phyloP scores from a whole-genome alignment of 176 grass and related monocot genomes.

The Melocanna baccifera region DNA sequence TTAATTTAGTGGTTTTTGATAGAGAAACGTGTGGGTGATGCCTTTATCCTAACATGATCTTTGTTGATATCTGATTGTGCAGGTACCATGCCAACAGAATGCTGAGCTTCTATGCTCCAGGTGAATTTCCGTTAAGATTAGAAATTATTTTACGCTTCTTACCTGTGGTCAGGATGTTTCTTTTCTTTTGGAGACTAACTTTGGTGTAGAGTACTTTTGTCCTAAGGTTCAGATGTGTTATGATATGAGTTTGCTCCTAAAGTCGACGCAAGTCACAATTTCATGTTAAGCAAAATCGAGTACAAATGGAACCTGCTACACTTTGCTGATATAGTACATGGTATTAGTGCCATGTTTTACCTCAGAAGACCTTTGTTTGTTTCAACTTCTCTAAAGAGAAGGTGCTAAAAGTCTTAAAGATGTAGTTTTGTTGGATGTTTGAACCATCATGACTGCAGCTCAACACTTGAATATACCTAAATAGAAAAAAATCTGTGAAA shows the following conservation, averaged over 20 bases:
- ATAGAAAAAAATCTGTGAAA: background rate
- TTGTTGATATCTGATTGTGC: conserved; percentile 38
- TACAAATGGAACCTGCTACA: background rate
- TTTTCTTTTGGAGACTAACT: background rate
- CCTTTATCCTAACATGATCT: background rate
- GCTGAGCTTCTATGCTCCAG: conserved; percentile 98
- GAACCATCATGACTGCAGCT: background rate
- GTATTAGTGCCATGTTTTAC: background rate
- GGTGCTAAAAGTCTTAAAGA: background rate
- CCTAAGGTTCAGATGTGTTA: background rate
- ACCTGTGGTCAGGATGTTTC: background rate
- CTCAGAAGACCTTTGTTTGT: background rate
- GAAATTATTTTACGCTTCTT: background rate
- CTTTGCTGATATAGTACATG: background rate
- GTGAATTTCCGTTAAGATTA: conserved; percentile 36
- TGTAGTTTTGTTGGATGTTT: background rate
- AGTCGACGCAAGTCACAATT: background rate
- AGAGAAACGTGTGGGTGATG: background rate
- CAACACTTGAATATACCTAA: background rate
- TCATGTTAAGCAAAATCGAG: conserved; percentile 1
- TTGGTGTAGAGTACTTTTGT: background rate
- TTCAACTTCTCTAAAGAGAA: background rate
- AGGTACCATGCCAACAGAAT: conserved; percentile 99
- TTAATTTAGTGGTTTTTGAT: background rate
- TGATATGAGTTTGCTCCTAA: background rate